Base-by-base conservation (phyloP, 768 basidiomycete genomes). In the Kwoniella mangroviensis region DNA sequence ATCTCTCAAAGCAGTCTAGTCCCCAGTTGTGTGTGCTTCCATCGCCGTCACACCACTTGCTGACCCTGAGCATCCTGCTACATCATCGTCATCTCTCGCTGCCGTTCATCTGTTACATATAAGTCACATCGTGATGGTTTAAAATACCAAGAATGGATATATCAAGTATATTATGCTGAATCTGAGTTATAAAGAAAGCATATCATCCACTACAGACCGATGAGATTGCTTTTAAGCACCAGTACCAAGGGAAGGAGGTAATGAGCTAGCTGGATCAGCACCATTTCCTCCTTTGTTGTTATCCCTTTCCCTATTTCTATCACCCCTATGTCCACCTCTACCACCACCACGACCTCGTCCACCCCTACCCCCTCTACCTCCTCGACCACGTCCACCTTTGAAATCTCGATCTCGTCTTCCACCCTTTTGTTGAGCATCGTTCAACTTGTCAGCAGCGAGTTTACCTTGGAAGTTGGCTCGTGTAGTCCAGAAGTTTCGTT, bases 391-490 rank as follows among this genome's bases (percentile, higher is more conserved):
- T n/a, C 75, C 73, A 45, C 77, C 75, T 42, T 75, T 63, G 21
- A 77, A 63, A 40, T 75, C 64, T 21, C 78, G 68, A 28, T 75
- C 64, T 21, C 78, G 68, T 24, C 76, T 70, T 22, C 70, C 65
- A 0, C 74, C 69, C 42, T 54, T 43, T 63, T 70, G 24, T 24
- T 69, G 55, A 5, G 67, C 63, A 49, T 73, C 72, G 43, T 71
- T 68, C 42, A 73, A 56, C 53, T 70, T 74, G 52, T 81, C 81
- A 42, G 80, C 69, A 3, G 78, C 78, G 21, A 71, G 60, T 51
- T 75, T 78, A n/a, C 81, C 83, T 65, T 80, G 77, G 79, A 82
- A 84, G 59, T 74, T 76, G 13, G 82, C 83, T 64, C 83, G 75
- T 10, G 71, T 74, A 12, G 75, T 70, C 78, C 82, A 84, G 77